A percentile compares a stretch with the other conserved stretches of the same genome.
Conservation (phyloP, 2,329 filamentous ascomycete species). For the Aspergillus sp. region DNA sequence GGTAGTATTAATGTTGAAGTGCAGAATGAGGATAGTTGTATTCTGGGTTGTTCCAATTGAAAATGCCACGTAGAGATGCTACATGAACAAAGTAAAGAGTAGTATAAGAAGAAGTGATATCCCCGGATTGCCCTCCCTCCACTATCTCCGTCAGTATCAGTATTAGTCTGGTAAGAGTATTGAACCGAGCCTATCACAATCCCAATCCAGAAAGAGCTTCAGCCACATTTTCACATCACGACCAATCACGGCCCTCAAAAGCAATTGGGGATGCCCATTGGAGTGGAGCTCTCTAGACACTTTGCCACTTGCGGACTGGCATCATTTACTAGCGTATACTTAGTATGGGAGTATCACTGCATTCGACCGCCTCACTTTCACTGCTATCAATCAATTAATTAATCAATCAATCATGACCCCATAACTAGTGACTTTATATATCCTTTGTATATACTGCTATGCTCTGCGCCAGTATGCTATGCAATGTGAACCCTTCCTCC, state of each 20-base stretch:
- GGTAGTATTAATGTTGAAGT: not conserved
- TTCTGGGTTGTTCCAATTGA: too few species aligned
- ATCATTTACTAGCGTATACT: not conserved
- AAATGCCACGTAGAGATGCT: too few species aligned
- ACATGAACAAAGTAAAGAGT: too few species aligned
- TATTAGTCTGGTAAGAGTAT: too few species aligned
- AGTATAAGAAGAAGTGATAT: too few species aligned
- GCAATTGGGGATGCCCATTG: not conserved
- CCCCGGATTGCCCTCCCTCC: too few species aligned
- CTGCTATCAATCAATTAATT: not conserved
- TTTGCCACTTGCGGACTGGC: not conserved
- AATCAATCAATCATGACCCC: too few species aligned
- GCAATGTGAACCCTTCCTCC: not conserved
- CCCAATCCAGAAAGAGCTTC: too few species aligned
- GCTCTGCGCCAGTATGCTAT: not conserved
- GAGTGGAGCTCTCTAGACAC: not conserved
- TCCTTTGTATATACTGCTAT: not conserved
- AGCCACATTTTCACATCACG: not conserved
- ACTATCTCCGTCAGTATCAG: too few species aligned
- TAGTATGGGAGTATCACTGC: not conserved
- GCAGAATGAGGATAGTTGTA: too few species aligned
- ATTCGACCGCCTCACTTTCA: not conserved
- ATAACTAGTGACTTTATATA: too few species aligned
- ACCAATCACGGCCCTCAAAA: not conserved
- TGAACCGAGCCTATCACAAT: not conserved